Evolutionary conservation across 495 filamentous ascomycete genomes (phyloP), one percentile per base, ranked within the genome.

Genomic region (Extremus antarcticus): DNA sequence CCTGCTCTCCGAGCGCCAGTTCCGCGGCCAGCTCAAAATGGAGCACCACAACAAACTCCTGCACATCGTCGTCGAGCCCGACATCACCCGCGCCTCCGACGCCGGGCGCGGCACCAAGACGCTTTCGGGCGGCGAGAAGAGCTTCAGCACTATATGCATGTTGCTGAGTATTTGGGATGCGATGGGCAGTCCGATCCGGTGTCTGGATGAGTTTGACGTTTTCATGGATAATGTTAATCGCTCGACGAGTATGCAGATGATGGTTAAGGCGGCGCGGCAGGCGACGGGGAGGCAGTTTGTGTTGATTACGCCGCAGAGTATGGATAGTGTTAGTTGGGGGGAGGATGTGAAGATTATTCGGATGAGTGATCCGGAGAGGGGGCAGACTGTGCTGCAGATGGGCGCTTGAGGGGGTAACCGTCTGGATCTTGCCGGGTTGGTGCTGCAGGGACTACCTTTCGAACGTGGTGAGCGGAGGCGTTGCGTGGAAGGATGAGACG

Each of bases 211-310:
- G 71, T 99, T 96, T 64, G 92, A 99, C 71, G 92, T 99, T 40
- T 99, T 94, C 72, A 99, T 99, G 92, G 92, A 99, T 63, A 86
- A 82, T 58, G 88, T 96, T 53, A 99, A 99, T 67, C 80, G 92
- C 43, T 89, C 87, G 51, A 86, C 94, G 62, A 91, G 87, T 62
- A 94, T 94, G 58, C 85, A 86, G 58, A 90, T 97, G 88, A 91
- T 99, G 87, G 87, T 94, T 63, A 73, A 76, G 53, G 87, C 89
- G 15, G 94, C 92, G 38, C 78, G 92, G 61, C 77, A 84, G 47
- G 86, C 88, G 1, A 83, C 91, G 41, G 87, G 90, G 11, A 82
- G 89, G 53, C 92, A 99, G 66, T 99, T 92, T 63, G 89, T 99
- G 57, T 76, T 99, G 8, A 99, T 99, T 65, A 96, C 94, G 9